Evolutionary conservation across 2,329 filamentous ascomycete genomes (phyloP).

Genomic region (Aspergillus phoenicis): DNA sequence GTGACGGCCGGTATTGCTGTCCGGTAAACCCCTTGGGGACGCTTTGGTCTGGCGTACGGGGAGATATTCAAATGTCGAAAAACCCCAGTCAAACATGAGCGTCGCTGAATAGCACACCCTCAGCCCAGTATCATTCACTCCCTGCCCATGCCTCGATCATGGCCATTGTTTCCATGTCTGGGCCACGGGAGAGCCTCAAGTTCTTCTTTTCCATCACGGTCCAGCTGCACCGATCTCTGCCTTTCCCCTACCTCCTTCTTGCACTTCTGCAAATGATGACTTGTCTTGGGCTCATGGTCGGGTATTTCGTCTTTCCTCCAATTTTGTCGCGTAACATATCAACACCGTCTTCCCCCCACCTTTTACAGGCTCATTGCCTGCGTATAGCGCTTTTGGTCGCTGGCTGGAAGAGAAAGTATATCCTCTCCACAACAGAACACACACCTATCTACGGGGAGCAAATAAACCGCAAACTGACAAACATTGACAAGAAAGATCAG

Average conservation of each 20-base stretch:
- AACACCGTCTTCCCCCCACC: neutral
- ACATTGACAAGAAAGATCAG: constrained; percentile 8
- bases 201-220: neutral
- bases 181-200: neutral
- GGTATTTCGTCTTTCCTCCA: neutral
- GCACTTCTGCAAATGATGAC: neutral
- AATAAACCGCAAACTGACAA: constrained; percentile 11
- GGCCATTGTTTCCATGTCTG: constrained; percentile 2
- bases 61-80: constrained; percentile 3
- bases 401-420: constrained; percentile 1
- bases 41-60: constrained; percentile 3
- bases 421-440: constrained; percentile 23
- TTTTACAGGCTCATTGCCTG: constrained; percentile 3
- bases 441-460: constrained; percentile 42
- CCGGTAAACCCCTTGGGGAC: neutral
- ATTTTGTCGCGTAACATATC: neutral
- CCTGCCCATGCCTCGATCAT: neutral
- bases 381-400: constrained; percentile 5
- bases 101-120: neutral
- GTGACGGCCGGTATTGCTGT: neutral
- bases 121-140: neutral
- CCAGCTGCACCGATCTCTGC: neutral
- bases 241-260: neutral
- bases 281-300: neutral
- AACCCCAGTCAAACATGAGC: neutral